Evolutionary conservation across 2,329 filamentous ascomycete species (phyloP), one percentile per base, ranked within the genome.

Genomic region (Coniella vitis): DNA sequence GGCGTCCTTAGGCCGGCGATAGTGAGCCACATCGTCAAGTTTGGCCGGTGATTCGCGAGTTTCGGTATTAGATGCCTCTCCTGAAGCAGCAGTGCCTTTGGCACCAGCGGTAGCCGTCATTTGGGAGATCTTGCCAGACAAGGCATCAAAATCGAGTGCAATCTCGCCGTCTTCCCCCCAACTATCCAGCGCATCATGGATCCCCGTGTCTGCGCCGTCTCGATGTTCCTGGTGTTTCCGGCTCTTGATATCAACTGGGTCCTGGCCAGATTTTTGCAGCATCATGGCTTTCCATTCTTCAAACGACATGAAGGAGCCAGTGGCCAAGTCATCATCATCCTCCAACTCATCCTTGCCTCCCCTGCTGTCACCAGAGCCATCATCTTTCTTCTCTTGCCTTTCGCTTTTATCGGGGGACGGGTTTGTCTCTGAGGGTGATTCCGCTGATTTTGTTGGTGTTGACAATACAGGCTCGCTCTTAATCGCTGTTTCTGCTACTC

Each of bases 221-320:
- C 69, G 55, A 62, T 70, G 60, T 63, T 78, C 66, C 70, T 73
- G 64, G 60, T 74, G 56, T 73, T 80, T 63, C 70, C 86, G 62
- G 76, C 75, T 66, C 76, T 83, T 66, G 76, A 87, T 56, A 69
- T 86, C 61, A 72, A 89, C 65, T 5, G 72, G 71, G 47, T 80
- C 76, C 61, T 96, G 91, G 12, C 89, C 91, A 3, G 81, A 84
- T 62, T 89, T 87, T 45, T 84, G 87, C 16, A 97, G 71, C 69
- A 95, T 95, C 72, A 90, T 86, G 61, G 86, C 88, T 69, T 95
- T 97, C 93, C 93, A 98, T 60, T 97, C 91, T 63, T 97, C 93
- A 59, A 98, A 98, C 0, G 93, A 96, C 59, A 97, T 81, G 64
- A 97, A 97, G 7, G 90, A 84, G 41, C 65, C 65, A 2, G 69